Evolutionary conservation across 768 basidiomycete genomes (phyloP), one percentile per base, ranked within the genome.

Genomic region (Jaapia argillacea): DNA sequence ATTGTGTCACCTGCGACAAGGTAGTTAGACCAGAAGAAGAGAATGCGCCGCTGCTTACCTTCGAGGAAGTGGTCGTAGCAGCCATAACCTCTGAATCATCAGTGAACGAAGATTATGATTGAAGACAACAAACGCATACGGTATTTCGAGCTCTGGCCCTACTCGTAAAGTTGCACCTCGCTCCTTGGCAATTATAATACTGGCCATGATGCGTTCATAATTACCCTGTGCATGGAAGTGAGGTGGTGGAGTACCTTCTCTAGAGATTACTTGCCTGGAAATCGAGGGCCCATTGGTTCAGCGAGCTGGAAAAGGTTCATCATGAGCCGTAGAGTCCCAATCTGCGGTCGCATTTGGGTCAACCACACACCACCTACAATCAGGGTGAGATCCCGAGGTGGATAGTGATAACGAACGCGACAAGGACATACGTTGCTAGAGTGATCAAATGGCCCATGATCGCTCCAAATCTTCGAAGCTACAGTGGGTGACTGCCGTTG

Each of bases 11-110:
- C 94, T 98, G 56, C 18, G 52, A 25, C 43, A 37, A 6, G 20
- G 1, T 12, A n/a, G 10, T 33, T 24, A 46, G 22, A 5, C 3
- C 39, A 12, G 18, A 38, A 39, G 4, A 4, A 7, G 44, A 37
- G 6, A 13, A 45, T n/a, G n/a, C n/a, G n/a, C n/a, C n/a, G n/a
- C n/a, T n/a, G n/a, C 44, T 33, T 43, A 89, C 94, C 94, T 70
- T 99, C 96, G 0, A 98, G 70, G 58, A 98, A 99, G 55, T 98
- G 94, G 57, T 99, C 96, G 41, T 91, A 71, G 62, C 96, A 99
- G 3, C 96, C 96, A 65, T 98, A 99, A 3, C 94, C 96, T 20
- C 90, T 93, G 53, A 16, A 16, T 10, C 37, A 40, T 16, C 31
- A 38, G 42, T 22, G 14, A 39, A 2, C 25, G 23, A 28, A 26